Evolutionary conservation across 345 rosid genomes (phyloP), one percentile per base, ranked within the genome.

Genomic region (Triadica sebifera): DNA sequence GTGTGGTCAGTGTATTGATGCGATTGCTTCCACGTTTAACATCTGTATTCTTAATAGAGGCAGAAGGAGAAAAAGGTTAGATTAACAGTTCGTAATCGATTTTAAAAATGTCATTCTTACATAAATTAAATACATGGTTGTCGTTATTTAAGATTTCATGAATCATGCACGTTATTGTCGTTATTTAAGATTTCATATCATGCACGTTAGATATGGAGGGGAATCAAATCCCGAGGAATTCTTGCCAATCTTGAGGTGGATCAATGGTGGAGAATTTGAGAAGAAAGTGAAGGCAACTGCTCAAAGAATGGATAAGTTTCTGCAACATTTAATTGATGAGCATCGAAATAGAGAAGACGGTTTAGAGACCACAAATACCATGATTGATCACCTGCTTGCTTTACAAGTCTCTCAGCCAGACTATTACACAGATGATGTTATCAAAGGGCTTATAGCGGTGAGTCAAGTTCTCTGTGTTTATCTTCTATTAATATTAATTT

Each of bases 391-490:
- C 45, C 70, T 85, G 65, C 75, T 86, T 68, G 65, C 75, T 64
- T 50, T 81, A 65, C 86, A 85, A 60, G 75, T 60, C 38, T 76
- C 82, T 2, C 70, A 87, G 5, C 89, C 89, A 13, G 81, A 84
- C 71, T 74, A 85, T 46, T 86, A 84, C 66, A 80, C 84, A 0
- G 87, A 88, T 68, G 52, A 75, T 17, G 81, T 82, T 77, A 87
- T 88, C 74, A 88, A 88, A 75, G 90, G 88, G 52, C 78, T 88
- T 45, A 65, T 78, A 61, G 77, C 70, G 79, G 89, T 86, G 70
- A 70, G 80, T 67, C n/a, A n/a, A n/a, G 16, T 13, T 0, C 39
- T 20, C 24, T 4, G 9, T n/a, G n/a, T n/a, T n/a, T n/a, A n/a
- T n/a, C n/a, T n/a, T n/a, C n/a, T n/a, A n/a, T n/a, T n/a, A n/a